Evolutionary conservation across 1,284 basidiomycete species (phyloP), one percentile per base, ranked within the genome.

Genomic region (Stygiomarasmius scandens): DNA sequence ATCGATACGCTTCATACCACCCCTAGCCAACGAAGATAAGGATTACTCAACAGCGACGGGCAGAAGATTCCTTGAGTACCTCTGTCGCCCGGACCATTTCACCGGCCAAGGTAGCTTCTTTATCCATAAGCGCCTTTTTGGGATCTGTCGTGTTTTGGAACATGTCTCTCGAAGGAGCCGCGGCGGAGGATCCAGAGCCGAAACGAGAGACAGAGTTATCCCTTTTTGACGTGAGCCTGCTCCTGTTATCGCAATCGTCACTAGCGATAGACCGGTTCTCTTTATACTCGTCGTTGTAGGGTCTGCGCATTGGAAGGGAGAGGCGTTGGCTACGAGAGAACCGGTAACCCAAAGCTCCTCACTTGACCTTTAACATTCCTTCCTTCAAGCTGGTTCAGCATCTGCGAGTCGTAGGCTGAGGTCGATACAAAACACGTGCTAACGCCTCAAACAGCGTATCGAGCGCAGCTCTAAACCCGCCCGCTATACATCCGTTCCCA

Each of bases 341-440:
- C 92, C 2, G 89, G 78, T 59, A 98, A 66, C 0, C 94, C 93
- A 34, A 90, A 71, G 55, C 90, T 91, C 58, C 92, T 83, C 54
- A 98, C 89, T 74, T 98, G 96, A 0, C 92, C 91, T 71, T 96
- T 97, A 58, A 98, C 88, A 27, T 90, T 89, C 34, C 94, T 82
- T 2, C 93, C 92, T 75, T 99, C 96, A 56, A 97, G 77, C 71
- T 98, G 95, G 68, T 95, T 94, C 27, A 95, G 93, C 19, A 98
- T 76, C 70, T 97, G 95, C 19, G 92, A 90, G 75, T 98, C 95
- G 69, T 98, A n/a, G n/a, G n/a, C n/a, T 98, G 10, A 95, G 95
- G 65, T 93, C 95, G 62, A 98, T 73, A 68, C 94, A 97, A 73
- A 97, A 92, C 4, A 97, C 83, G 67, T 90, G 92, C 88, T 20